A percentile compares a stretch with the other conserved stretches of the same genome.
Evolutionary conservation across 1,139 yeast species (phyloP).

Genomic region (Pichia cactophila): DNA sequence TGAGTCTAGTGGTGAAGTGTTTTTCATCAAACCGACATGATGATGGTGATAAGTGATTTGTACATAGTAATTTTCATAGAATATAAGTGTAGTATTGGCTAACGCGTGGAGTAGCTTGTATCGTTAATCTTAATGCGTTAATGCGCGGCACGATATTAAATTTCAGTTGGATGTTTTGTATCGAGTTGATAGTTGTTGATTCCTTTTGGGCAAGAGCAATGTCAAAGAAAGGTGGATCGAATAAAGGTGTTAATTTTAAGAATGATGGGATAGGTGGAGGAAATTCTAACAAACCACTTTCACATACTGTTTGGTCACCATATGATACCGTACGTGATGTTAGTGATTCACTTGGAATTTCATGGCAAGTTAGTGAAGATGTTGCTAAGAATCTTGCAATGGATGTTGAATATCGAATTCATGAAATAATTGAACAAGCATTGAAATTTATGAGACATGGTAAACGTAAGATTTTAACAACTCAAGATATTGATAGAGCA

Average conservation of each 20-base stretch:
- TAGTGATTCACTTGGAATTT: slow-evolving; percentile 82
- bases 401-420: slow-evolving; percentile 97
- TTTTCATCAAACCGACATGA: slow-evolving; percentile 35
- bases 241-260: not conserved
- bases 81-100: too few species aligned
- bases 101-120: too few species aligned
- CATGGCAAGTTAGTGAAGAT: slow-evolving; percentile 69
- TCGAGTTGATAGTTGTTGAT: not conserved
- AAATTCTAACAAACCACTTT: slow-evolving; percentile 27
- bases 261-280: not conserved
- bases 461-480: slow-evolving; percentile 72
- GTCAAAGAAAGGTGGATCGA: slow-evolving; percentile 5
- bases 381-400: slow-evolving; percentile 92
- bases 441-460: slow-evolving; percentile 93
- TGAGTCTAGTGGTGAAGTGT: slow-evolving; percentile 53
- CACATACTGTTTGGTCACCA: slow-evolving; percentile 97
- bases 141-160: too few species aligned
- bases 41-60: too few species aligned
- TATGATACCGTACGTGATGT: slow-evolving; percentile 95
- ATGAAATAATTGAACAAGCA: slow-evolving; percentile 92
- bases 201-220: not conserved
- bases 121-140: too few species aligned
- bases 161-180: too few species aligned
- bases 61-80: too few species aligned
- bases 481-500: slow-evolving; percentile 77